Evolutionary conservation across 768 basidiomycete genomes (phyloP), one percentile per base, ranked within the genome.

Genomic region (Leccinum subtestaceum): DNA sequence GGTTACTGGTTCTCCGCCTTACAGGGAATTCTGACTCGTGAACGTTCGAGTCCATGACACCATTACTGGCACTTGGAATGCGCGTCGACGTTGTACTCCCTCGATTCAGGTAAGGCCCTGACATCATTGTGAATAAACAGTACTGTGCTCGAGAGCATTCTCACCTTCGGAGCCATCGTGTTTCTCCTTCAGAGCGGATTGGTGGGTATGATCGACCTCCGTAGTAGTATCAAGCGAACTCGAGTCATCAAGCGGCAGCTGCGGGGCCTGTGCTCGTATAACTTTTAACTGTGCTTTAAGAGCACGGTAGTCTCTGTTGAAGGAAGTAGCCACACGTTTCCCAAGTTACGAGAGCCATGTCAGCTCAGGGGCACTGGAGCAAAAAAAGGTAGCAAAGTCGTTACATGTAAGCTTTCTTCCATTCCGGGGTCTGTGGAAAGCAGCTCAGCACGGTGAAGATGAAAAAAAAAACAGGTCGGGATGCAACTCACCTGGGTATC

Each of bases 251-350:
- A 66, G 43, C 19, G 19, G 43, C 51, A 75, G 74, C 8, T 73
- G 71, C 2, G 32, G 56, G 8, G 47, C 38, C 29, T 64, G 59
- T 56, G 70, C 75, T 23, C 80, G 79, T 58, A 90, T 84, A 3
- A 80, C 78, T 10, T 78, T 76, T 11, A 91, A 87, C 21, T 79
- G 77, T 64, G 87, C 89, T 72, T 92, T 91, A 19, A 92, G 80
- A 12, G 82, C 82, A 3, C 84, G 83, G 66, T 91, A 91, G 69
- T 91, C 84, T 66, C 89, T 91, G 62, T 36, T 25, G 32, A 27
- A 46, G 50, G 43, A 47, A 32, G 34, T 31, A 25, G 54, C 17
- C 36, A 45, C 2, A 6, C 5, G 19, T 23, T 49, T 36, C 46
- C 49, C 52, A 36, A 15, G 15, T 31, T n/a, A 38, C 4, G 49